Base-by-base conservation (phyloP, 1,139 yeast species). In the Saccharomyces hybrid region DNA sequence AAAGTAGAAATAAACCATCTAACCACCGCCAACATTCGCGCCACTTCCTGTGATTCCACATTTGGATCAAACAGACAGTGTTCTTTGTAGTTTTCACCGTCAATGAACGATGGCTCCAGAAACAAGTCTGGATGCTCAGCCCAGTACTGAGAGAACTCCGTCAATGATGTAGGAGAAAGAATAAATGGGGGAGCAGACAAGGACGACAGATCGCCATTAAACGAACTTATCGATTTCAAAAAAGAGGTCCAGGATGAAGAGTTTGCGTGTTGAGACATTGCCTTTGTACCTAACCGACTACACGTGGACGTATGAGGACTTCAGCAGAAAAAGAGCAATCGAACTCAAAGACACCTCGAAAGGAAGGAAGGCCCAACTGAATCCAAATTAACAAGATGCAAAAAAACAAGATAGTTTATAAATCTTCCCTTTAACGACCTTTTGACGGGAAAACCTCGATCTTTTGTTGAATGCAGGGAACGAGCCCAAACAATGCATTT, bases 111-210 rank as follows among this genome's bases (percentile, higher is more conserved):
- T 34, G 96, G 90, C 47, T 81, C 91, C 55, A 89, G 73, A 57
- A 91, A 79, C 58, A 89, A 77, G 61, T 88, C 91, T 14, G 93
- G 90, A 68, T 88, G 93, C 69, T 89, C 96, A 49, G 90, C 86
- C 95, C 93, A 86, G 69, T 88, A 91, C 70, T 88, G 93, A 19
- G 96, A 86, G 72, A 88, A 91, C 73, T 91, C 99, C 32, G 83
- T 82, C 64, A 89, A 78, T 2, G 97, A 91, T 7, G 88, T 86
- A 28, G 96, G 90, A 6, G 96, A 88, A 59, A 93, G 78, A 63
- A 93, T 93, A 73, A 93, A 93, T 8, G 99, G 97, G 31, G 99
- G 99, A 2, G 99, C 99, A 1, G 99, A 90, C 65, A 93, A 76
- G 2, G 96, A 83, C 19, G 96, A 88, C 61, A 93, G 76, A 70